Evolutionary conservation across 345 rosid species (phyloP), one percentile per base, ranked within the genome.

Genomic region (Geranium rotundifolium): DNA sequence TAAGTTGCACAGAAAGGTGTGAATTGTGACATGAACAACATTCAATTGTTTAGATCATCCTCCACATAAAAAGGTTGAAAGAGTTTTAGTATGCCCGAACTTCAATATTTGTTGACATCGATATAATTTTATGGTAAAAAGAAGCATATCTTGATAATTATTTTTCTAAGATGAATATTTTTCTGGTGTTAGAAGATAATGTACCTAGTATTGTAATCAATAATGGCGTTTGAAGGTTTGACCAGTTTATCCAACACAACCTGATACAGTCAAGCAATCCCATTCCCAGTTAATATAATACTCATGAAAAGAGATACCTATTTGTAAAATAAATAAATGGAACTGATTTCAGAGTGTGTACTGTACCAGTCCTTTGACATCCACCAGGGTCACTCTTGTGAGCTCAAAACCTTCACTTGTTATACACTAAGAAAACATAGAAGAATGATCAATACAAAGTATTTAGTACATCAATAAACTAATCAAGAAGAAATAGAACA

Each of bases 161-260:
- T 34, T 34, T 34, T 34, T 34, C 41, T 34, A 59, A 66, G 50
- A 49, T 12, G 58, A 41, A 19, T 52, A 4, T 34, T 46, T 46
- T 7, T 46, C 15, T 14, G 17, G 49, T 20, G 55, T 30, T 59
- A 55, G 39, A 13, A 67, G 58, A 50, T 34, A 34, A 72, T 57
- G 50, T 77, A 93, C 99, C 96, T 84, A 57, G 96, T 93, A 71
- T 86, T 88, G 77, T 90, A 93, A 73, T 93, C 96, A 41, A 82
- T 76, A 4, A 93, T 93, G 19, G 72, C 61, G 37, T 93, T 93
- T 66, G 76, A 60, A 30, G 97, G 99, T 72, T 83, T 90, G 62
- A 93, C 99, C 80, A 93, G 74, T 83, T 88, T 82, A 73, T 90
- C 99, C 58, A 90, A 65, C 62, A 93, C 65, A 62, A 88, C 97